Base-by-base conservation (phyloP, 2,329 filamentous ascomycete species). In the Clarireedia homoeocarpa region DNA sequence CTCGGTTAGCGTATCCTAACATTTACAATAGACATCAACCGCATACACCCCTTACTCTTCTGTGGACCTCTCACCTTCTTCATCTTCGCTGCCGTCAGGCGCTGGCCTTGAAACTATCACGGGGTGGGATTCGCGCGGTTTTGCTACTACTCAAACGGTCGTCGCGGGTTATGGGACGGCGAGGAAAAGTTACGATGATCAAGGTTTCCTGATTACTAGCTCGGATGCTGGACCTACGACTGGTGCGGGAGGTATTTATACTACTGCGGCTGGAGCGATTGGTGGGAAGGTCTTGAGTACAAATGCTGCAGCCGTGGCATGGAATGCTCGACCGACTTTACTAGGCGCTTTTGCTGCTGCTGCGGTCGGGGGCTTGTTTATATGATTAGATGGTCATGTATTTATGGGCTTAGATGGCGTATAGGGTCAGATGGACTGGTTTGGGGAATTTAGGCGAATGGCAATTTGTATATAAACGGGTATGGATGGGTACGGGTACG, bases 11-110 rank as follows among this genome's bases (percentile, higher is more conserved):
- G 67, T 53, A 26, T 45, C 69, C 64, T 68, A 51, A 66, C 63
- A 17, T 15, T 40, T 40, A 51, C 40, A 12, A 40, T 57, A 72
- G 71, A 64, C 62, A 57, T 67, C 81, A 77, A 72, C 70, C 69
- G 75, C 72, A 67, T 78, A 69, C 79, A 80, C 63, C 69, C 71
- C 66, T 67, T 75, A 64, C 69, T 79, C 66, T 62, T 83, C 69
- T 79, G 77, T 71, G 63, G 66, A 26, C 68, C 70, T 51, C 66
- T 82, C 70, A 65, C 76, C 70, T 65, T 76, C 72, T 63, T 74
- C 69, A 71, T 71, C 57, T 66, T 77, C 67, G 59, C 71, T 63
- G 60, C 55, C 49, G 51, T 65, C 58, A 45, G 60, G 30, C 59
- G 59, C 39, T 66, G 62, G 62, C 56, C 60, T 62, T 67, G 64